phyloP scores from a whole-genome alignment of 2,329 filamentous ascomycete genomes.

The Botrytis elliptica region DNA sequence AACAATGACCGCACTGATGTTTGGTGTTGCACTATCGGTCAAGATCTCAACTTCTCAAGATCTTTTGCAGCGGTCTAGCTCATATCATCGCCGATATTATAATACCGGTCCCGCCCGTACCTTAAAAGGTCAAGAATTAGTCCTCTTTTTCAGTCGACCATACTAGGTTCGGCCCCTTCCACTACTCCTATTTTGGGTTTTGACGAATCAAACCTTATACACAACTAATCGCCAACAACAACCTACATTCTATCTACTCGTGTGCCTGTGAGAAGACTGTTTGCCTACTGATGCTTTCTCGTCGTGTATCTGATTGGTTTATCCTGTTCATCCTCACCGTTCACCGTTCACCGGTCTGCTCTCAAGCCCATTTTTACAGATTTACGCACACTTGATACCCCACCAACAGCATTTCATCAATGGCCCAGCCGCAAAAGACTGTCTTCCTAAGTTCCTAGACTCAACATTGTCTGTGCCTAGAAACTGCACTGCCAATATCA shows the following conservation, averaged over 20 bases:
- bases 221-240: not conserved
- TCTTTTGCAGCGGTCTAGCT: constrained; percentile 4
- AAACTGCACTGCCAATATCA: not conserved
- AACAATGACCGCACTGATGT: not conserved
- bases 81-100: not conserved
- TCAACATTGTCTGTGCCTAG: not conserved
- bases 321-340: not conserved
- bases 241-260: too few species aligned
- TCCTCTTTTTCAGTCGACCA: not conserved
- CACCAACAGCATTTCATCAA: constrained; percentile 1
- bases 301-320: not conserved
- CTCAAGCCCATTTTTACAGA: not conserved
- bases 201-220: constrained; percentile 3
- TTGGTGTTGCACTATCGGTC: constrained; percentile 6
- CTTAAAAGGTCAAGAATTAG: not conserved
- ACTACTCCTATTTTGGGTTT: not conserved
- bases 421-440: constrained; percentile 2
- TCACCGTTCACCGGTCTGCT: not conserved
- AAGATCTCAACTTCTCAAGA: constrained; percentile 2
- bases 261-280: not conserved
- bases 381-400: not conserved
- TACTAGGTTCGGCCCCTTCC: not conserved
- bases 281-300: not conserved
- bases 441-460: not conserved
- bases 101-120: constrained; percentile 2